Conservation (phyloP, 345 rosid species). For the Dipteronia dyeriana region DNA sequence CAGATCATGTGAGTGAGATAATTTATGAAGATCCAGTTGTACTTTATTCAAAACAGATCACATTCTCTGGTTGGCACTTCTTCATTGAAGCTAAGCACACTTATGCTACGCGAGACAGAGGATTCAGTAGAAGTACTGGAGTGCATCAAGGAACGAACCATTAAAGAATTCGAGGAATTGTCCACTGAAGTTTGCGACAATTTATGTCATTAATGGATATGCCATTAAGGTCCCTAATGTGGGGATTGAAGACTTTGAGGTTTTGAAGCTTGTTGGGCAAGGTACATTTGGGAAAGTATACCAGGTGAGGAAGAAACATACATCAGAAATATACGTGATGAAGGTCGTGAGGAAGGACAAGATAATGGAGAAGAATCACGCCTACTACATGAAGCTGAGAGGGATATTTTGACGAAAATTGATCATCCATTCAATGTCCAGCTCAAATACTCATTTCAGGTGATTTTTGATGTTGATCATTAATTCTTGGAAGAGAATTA, state of each 20-base stretch:
- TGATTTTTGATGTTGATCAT: conserved; percentile 20
- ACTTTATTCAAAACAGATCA: conserved; percentile 68
- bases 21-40: conserved; percentile 69
- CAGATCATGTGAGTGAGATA: conserved; percentile 43
- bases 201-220: conserved; percentile 23
- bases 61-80: conserved; percentile 95
- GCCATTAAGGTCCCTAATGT: conserved; percentile 34
- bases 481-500: neutral
- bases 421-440: conserved; percentile 94
- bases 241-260: conserved; percentile 86
- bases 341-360: conserved; percentile 97
- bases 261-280: conserved; percentile 84
- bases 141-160: conserved; percentile 29
- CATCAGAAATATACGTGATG: conserved; percentile 90
- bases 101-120: conserved; percentile 47
- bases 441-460: conserved; percentile 91
- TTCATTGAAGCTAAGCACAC: conserved; percentile 66
- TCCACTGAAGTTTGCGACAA: conserved; percentile 24
- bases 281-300: conserved; percentile 97
- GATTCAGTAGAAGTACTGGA: conserved; percentile 53
- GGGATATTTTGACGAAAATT: conserved; percentile 76
- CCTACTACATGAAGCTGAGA: conserved; percentile 95
- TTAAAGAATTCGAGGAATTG: conserved; percentile 40
- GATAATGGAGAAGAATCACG: conserved; percentile 91
- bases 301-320: conserved; percentile 83